Conservation (phyloP, 768 basidiomycete species). For the Cystofilobasidium macerans region DNA sequence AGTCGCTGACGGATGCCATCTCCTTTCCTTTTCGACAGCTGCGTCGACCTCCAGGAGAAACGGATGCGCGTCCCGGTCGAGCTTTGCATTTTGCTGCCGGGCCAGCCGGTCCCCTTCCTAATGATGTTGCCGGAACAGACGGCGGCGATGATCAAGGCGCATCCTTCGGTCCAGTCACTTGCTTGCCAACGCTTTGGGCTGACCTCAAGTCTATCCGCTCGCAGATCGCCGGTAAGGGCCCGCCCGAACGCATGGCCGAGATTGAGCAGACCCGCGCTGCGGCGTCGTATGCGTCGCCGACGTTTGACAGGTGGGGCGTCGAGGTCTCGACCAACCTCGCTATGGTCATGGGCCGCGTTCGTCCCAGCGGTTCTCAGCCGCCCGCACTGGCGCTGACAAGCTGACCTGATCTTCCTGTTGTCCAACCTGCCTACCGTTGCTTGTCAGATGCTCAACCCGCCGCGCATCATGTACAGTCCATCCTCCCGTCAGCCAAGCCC, state of each 20-base stretch:
- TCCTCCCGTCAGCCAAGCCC: neutral
- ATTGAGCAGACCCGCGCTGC: neutral
- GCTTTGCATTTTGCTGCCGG: neutral
- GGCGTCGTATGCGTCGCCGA: neutral
- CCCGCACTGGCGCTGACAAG: neutral
- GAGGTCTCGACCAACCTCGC: neutral
- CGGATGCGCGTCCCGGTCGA: neutral
- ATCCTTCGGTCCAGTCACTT: too few species aligned
- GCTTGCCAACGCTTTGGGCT: too few species aligned
- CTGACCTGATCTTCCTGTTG: neutral
- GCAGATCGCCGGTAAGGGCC: neutral
- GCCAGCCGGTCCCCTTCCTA: neutral
- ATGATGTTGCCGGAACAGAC: neutral
- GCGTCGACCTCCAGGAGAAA: slow-evolving; percentile 3
- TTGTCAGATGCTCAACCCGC: neutral
- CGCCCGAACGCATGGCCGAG: neutral
- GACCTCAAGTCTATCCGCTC: too few species aligned
- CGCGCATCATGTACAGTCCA: neutral
- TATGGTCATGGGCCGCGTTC: neutral
- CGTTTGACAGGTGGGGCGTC: neutral
- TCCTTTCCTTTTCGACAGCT: neutral
- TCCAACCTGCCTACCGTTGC: neutral
- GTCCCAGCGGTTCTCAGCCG: neutral
- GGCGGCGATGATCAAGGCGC: neutral
- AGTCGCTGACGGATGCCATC: too few species aligned